Percentiles rank a stretch among this genome's conserved stretches.
Conservation (phyloP, 2,329 filamentous ascomycete species). For the Lachnellula subtilissima region DNA sequence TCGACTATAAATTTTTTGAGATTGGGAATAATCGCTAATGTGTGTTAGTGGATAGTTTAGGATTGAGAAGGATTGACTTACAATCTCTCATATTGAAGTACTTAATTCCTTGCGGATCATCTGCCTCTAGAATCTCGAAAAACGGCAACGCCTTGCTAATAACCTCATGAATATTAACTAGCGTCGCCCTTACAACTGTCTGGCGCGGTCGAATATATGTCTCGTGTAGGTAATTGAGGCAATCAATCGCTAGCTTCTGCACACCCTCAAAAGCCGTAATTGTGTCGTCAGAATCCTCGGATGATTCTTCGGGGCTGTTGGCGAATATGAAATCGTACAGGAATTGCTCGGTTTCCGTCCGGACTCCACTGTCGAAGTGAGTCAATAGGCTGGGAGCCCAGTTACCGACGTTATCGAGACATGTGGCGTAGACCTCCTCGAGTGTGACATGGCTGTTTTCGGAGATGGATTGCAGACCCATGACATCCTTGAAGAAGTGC, state of each 20-base stretch:
- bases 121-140: conserved; percentile 21
- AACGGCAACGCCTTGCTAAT: conserved; percentile 22
- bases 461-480: conserved; percentile 10
- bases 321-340: conserved; percentile 21
- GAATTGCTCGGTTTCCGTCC: conserved; percentile 36
- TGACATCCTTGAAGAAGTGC: conserved; percentile 29
- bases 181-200: conserved; percentile 24
- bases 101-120: conserved; percentile 9
- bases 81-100: conserved; percentile 15
- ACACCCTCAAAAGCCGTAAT: conserved; percentile 8
- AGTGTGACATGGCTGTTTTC: conserved; percentile 33
- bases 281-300: conserved; percentile 7
- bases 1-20: conserved; percentile 31
- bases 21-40: conserved; percentile 24
- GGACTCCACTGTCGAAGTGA: conserved; percentile 43
- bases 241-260: conserved; percentile 25
- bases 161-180: conserved; percentile 24
- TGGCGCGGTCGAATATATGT: conserved; percentile 24
- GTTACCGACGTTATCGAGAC: conserved; percentile 38
- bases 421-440: conserved; percentile 30
- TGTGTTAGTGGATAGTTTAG: conserved; percentile 6
- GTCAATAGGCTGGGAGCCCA: conserved; percentile 50
- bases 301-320: conserved; percentile 8
- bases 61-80: conserved; percentile 12
- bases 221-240: conserved; percentile 29